phyloP scores from a whole-genome alignment of 306 rosid genomes.

The Vigna angularis region DNA sequence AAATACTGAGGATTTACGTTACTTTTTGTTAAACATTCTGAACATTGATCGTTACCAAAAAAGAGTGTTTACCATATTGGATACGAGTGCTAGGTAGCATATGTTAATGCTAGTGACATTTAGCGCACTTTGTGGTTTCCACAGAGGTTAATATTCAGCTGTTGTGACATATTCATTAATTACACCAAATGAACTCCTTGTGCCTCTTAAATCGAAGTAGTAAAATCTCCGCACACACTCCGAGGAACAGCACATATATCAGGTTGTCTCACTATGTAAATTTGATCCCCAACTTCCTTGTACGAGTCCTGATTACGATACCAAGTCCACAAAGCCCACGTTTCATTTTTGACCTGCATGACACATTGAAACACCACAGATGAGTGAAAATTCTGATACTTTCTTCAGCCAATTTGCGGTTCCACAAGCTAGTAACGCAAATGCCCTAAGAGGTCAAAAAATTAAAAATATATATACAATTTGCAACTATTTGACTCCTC shows the following conservation, averaged over 20 bases:
- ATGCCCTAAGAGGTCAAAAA: slow-evolving; percentile 1
- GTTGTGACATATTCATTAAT: slow-evolving; percentile 16
- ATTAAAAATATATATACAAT: neutral
- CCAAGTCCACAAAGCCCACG: slow-evolving; percentile 88
- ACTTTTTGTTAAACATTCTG: slow-evolving; percentile 6
- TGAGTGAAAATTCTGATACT: slow-evolving; percentile 13
- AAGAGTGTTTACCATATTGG: neutral
- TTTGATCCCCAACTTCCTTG: slow-evolving; percentile 69
- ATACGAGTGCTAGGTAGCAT: slow-evolving; percentile 6
- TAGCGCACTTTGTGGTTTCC: too few relatives aligned
- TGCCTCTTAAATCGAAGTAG: slow-evolving; percentile 45
- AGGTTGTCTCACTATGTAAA: slow-evolving; percentile 84
- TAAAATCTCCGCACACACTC: slow-evolving; percentile 26
- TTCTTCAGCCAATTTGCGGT: slow-evolving; percentile 7
- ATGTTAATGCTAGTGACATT: too few relatives aligned
- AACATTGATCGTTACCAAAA: neutral
- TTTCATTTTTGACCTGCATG: slow-evolving; percentile 79
- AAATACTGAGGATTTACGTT: neutral
- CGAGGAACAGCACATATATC: slow-evolving; percentile 50
- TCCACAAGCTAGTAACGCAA: neutral
- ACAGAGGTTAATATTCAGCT: too few relatives aligned
- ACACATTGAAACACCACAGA: slow-evolving; percentile 33
- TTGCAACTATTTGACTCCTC: neutral
- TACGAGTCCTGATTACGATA: slow-evolving; percentile 73
- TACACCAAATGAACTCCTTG: neutral